These are phyloP conservation scores for Cyclocybe aegerita DNA, from an alignment of 768 basidiomycete species.

Conservation along the genomic window DNA sequence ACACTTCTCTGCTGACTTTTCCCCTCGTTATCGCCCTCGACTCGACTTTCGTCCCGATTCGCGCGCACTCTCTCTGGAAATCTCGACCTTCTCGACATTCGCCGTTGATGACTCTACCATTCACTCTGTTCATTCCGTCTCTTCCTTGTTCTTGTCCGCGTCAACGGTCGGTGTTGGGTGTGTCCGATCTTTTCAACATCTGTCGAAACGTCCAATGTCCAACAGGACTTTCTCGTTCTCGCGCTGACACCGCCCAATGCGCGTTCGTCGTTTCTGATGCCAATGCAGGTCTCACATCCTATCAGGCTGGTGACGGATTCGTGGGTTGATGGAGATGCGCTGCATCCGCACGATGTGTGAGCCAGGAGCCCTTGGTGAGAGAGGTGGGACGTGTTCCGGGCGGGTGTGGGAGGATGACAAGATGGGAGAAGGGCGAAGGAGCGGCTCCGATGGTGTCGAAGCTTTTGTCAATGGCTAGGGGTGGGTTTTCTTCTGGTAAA, in stretches of 20 bases:
- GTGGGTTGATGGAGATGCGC: slow-evolving; percentile 34
- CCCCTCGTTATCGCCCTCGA: not conserved
- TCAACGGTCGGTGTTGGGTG: not conserved
- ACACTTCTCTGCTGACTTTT: too few species aligned
- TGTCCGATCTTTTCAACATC: not conserved
- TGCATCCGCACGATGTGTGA: slow-evolving; percentile 37
- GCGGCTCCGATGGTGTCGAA: too few species aligned
- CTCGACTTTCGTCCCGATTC: not conserved
- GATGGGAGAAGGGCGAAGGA: not conserved
- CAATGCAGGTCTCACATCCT: slow-evolving; percentile 43
- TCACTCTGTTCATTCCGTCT: too few species aligned
- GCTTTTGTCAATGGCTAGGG: too few species aligned
- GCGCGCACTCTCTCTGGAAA: not conserved
- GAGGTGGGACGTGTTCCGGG: not conserved
- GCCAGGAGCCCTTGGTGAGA: not conserved
- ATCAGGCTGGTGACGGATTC: slow-evolving; percentile 58
- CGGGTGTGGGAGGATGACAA: not conserved
- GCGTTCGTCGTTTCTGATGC: slow-evolving; percentile 40
- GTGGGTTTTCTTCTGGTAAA: too few species aligned
- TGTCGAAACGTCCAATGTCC: not conserved
- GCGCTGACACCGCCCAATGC: slow-evolving; percentile 44
- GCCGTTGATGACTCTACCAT: too few species aligned
- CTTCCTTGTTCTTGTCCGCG: too few species aligned
- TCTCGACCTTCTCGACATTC: too few species aligned
- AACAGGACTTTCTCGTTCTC: slow-evolving; percentile 56